phyloP scores from a whole-genome alignment of 257 asterid species.

The Penstemon barbatus region DNA sequence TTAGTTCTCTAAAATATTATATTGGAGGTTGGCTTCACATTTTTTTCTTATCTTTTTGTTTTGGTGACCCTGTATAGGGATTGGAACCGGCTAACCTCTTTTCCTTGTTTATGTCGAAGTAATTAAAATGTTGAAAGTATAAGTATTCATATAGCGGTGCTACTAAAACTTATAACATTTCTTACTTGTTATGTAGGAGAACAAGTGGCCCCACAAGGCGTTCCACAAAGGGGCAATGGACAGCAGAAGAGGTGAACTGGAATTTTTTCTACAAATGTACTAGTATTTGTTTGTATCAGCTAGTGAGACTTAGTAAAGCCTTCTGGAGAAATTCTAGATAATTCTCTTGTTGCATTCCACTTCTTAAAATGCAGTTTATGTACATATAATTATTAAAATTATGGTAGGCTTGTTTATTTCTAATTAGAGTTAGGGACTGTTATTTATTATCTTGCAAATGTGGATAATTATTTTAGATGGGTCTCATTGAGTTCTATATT shows the following conservation, averaged over 20 bases:
- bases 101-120: slow-evolving; percentile 7
- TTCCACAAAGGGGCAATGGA: slow-evolving; percentile 99
- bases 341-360: not conserved
- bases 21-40: slow-evolving; percentile 15
- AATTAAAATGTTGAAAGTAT: not conserved
- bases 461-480: slow-evolving; percentile 10
- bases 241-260: slow-evolving; percentile 78
- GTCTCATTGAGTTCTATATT: slow-evolving; percentile 22
- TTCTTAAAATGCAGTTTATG: slow-evolving; percentile 12
- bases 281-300: slow-evolving; percentile 13
- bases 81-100: slow-evolving; percentile 12
- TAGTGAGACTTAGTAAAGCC: not conserved
- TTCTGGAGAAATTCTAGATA: slow-evolving; percentile 13
- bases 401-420: slow-evolving; percentile 20
- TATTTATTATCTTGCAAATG: not conserved
- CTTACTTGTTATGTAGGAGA: slow-evolving; percentile 54
- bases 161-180: slow-evolving; percentile 12
- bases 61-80: not conserved
- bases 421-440: slow-evolving; percentile 2
- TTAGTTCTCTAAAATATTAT: not conserved
- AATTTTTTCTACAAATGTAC: slow-evolving; percentile 18
- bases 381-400: not conserved
- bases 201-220: slow-evolving; percentile 96
- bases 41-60: slow-evolving; percentile 10
- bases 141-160: slow-evolving; percentile 12